phyloP scores from a whole-genome alignment of 2,329 filamentous ascomycete species.

The Sclerotinia trifoliorum region DNA sequence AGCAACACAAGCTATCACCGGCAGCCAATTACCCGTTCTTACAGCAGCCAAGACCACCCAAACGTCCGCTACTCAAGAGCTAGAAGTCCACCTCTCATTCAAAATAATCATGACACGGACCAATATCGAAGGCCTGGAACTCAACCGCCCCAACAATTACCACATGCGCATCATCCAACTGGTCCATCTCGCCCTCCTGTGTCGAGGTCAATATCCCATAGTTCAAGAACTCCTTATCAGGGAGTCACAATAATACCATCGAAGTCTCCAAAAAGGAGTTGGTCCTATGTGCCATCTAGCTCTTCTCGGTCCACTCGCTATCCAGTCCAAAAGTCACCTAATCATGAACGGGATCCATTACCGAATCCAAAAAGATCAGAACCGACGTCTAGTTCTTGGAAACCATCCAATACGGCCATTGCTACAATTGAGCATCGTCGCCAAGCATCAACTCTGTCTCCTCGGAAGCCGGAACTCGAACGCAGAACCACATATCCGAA shows the following conservation, averaged over 20 bases:
- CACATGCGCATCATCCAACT: background rate
- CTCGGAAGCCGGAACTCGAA: background rate
- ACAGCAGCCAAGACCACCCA: background rate
- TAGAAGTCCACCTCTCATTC: background rate
- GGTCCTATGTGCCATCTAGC: conserved; percentile 3
- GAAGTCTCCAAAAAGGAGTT: background rate
- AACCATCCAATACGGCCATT: background rate
- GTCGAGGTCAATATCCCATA: background rate
- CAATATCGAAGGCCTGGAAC: background rate
- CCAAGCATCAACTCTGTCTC: background rate
- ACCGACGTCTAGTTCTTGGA: background rate
- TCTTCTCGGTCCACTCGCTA: background rate
- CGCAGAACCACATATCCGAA: background rate
- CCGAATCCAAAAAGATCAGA: background rate
- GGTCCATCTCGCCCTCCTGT: background rate
- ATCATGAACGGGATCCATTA: background rate
- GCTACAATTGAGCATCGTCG: background rate
- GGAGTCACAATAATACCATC: background rate
- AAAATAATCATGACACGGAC: background rate
- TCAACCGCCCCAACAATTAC: too few species aligned
- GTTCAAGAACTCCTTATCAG: background rate
- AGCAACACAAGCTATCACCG: background rate
- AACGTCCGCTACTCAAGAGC: background rate
- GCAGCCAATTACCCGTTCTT: too few species aligned
- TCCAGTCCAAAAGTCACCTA: background rate